A percentile compares a stretch with the other conserved stretches of the same genome.
Conservation (phyloP, 2,329 filamentous ascomycete genomes). For the Aureobasidium sp. region DNA sequence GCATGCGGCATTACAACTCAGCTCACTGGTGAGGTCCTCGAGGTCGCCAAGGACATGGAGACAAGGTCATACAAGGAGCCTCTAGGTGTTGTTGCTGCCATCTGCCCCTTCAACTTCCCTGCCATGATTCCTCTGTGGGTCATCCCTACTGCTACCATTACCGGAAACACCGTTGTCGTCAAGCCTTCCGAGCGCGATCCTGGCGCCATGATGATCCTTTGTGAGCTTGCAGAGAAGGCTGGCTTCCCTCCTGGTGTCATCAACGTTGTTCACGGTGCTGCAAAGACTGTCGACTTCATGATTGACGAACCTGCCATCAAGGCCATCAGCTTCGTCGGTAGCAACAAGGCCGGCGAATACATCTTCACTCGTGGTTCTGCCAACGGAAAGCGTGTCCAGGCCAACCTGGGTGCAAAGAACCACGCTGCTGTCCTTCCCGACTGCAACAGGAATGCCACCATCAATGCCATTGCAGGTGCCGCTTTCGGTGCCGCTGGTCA, state of each 20-base stretch:
- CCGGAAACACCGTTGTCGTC: slow-evolving; percentile 74
- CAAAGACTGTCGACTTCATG: slow-evolving; percentile 77
- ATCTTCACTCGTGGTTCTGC: slow-evolving; percentile 71
- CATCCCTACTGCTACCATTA: slow-evolving; percentile 75
- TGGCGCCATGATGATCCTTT: slow-evolving; percentile 76
- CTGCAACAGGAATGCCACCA: slow-evolving; percentile 82
- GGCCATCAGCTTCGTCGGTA: slow-evolving; percentile 77
- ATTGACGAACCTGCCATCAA: slow-evolving; percentile 79
- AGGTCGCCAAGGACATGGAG: slow-evolving; percentile 87
- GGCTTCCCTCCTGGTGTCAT: slow-evolving; percentile 76
- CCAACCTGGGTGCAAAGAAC: slow-evolving; percentile 83
- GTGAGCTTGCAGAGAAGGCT: slow-evolving; percentile 69
- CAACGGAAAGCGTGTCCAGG: slow-evolving; percentile 82
- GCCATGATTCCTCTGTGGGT: slow-evolving; percentile 93
- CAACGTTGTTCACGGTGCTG: slow-evolving; percentile 74
- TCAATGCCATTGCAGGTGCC: slow-evolving; percentile 76
- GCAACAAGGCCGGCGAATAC: slow-evolving; percentile 84
- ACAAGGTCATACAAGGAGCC: slow-evolving; percentile 75
- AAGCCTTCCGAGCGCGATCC: slow-evolving; percentile 84
- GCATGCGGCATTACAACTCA: slow-evolving; percentile 73
- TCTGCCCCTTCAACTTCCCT: slow-evolving; percentile 86
- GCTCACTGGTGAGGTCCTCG: slow-evolving; percentile 73
- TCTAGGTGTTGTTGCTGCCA: slow-evolving; percentile 70
- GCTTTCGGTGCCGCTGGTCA: slow-evolving; percentile 80
- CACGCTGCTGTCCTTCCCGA: slow-evolving; percentile 77